A percentile compares a stretch with the other conserved stretches of the same genome.
These are phyloP conservation scores for Camelina laxa DNA, from an alignment of 345 rosid genomes.

Conservation along the genomic window DNA sequence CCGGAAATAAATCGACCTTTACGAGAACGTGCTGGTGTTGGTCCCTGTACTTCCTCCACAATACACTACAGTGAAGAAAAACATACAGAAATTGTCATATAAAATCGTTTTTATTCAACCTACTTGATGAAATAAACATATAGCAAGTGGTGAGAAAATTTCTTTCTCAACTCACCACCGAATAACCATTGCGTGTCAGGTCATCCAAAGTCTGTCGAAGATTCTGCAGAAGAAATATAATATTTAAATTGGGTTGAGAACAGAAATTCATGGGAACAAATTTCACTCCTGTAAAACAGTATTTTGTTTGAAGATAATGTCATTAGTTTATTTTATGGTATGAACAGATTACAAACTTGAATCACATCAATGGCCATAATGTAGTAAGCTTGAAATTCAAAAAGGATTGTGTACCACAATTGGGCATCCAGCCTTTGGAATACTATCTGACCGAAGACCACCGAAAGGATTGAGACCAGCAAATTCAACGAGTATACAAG, in stretches of 20 bases:
- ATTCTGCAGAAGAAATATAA: constrained; percentile 61
- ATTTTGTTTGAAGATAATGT: no score
- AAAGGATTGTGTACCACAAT: constrained; percentile 62
- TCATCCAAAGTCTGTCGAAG: constrained; percentile 99
- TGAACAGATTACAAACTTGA: no score
- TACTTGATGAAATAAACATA: neutral
- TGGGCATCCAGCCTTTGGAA: constrained; percentile 98
- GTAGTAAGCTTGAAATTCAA: constrained; percentile 9
- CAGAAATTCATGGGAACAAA: neutral
- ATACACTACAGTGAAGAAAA: constrained; percentile 65
- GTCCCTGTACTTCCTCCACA: constrained; percentile 98
- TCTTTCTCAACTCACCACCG: constrained; percentile 77
- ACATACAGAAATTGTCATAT: neutral
- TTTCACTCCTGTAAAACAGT: no score
- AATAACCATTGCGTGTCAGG: constrained; percentile 77
- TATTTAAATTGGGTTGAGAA: constrained; percentile 1
- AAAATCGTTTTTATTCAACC: constrained; percentile 2
- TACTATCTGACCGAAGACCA: constrained; percentile 80
- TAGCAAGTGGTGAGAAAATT: neutral
- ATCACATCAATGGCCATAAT: constrained; percentile 15
- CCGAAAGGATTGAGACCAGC: constrained; percentile 99
- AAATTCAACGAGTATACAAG: constrained; percentile 91
- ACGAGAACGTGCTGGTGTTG: constrained; percentile 91
- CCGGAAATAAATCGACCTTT: constrained; percentile 97
- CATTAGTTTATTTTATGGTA: no score